Conservation (phyloP, 495 filamentous ascomycete genomes). For the Xylaria palmicola region DNA sequence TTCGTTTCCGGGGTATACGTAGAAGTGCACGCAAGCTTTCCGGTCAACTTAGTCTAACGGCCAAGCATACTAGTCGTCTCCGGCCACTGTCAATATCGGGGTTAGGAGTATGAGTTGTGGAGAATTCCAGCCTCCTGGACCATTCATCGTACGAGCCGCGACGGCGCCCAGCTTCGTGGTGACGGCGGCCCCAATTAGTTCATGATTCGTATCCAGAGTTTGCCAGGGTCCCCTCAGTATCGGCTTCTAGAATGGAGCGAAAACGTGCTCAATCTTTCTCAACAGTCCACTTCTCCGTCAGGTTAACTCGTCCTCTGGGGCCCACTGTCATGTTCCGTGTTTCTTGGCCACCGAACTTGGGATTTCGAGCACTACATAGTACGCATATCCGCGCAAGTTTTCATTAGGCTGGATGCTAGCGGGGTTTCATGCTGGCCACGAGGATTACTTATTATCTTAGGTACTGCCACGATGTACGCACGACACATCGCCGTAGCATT, state of each 20-base stretch:
- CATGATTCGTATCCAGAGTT: neutral
- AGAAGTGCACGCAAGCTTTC: neutral
- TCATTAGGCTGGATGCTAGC: neutral
- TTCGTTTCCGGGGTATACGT: neutral
- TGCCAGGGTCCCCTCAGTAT: slow-evolving; percentile 15
- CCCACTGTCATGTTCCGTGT: neutral
- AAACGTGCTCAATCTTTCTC: slow-evolving; percentile 37
- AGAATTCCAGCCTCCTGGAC: neutral
- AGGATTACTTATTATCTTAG: neutral
- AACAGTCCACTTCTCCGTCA: slow-evolving; percentile 17
- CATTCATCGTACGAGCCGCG: neutral
- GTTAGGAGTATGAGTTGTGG: neutral
- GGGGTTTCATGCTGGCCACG: neutral
- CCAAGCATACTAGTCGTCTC: neutral
- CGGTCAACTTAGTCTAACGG: neutral
- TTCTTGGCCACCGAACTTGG: neutral
- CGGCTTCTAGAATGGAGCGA: slow-evolving; percentile 19
- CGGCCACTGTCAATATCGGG: neutral
- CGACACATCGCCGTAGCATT: neutral
- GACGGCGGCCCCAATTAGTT: slow-evolving; percentile 10
- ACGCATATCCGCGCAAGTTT: slow-evolving; percentile 3
- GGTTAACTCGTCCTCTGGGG: neutral
- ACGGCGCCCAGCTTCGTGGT: neutral
- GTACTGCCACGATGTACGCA: neutral
- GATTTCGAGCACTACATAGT: neutral